Conservation (phyloP, 2,329 filamentous ascomycete species). For the Akanthomyces dipterigenus region DNA sequence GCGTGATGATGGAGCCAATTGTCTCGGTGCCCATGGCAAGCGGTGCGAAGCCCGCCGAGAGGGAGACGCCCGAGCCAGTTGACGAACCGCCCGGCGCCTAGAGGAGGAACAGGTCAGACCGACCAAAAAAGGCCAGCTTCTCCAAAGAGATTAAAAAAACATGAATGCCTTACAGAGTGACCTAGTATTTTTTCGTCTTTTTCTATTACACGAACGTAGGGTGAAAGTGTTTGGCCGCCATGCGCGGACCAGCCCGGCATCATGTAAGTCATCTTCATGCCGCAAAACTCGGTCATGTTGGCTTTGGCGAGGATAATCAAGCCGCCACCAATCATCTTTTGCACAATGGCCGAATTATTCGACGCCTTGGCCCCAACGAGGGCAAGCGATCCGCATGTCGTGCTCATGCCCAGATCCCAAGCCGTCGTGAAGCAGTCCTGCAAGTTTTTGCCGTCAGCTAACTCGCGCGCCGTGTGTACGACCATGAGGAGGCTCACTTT, state of each 20-base stretch:
- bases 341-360: conserved; percentile 14
- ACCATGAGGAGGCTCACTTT: conserved; percentile 15
- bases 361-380: conserved; percentile 13
- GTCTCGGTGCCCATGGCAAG: conserved; percentile 28
- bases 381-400: conserved; percentile 15
- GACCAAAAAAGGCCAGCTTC: not conserved
- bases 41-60: conserved; percentile 24
- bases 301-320: conserved; percentile 18
- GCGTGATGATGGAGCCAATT: conserved; percentile 23
- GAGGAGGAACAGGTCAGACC: not conserved
- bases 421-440: conserved; percentile 16
- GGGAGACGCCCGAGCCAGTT: conserved; percentile 26
- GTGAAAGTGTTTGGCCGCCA: conserved; percentile 22
- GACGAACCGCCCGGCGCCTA: conserved; percentile 27
- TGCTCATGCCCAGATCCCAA: conserved; percentile 17
- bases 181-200: conserved; percentile 15
- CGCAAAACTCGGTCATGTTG: conserved; percentile 18
- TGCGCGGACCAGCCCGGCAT: conserved; percentile 19
- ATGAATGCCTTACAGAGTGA: conserved; percentile 15
- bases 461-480: too few species aligned
- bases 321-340: conserved; percentile 16
- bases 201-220: conserved; percentile 20
- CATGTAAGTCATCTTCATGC: conserved; percentile 17
- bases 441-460: too few species aligned
- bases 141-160: too few species aligned